Percentiles rank a stretch among this genome's conserved stretches.
Conservation (phyloP, 2,329 filamentous ascomycete genomes). For the Beauveria australis region DNA sequence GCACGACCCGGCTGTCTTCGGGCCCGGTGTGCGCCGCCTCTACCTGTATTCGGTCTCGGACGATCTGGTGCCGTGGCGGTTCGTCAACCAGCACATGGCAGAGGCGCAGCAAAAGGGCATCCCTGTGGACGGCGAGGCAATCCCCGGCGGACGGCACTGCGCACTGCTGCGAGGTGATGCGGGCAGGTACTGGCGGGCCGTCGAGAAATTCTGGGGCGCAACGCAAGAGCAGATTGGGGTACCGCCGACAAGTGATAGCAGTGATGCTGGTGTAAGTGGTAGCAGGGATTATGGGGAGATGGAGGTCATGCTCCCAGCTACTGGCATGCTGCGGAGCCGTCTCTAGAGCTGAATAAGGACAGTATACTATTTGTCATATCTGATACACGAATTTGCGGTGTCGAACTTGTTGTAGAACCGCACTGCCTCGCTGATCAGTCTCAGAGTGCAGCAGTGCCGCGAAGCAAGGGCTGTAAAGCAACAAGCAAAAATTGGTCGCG, state of each 20-base stretch:
- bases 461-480: too few relatives aligned
- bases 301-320: not conserved
- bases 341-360: not conserved
- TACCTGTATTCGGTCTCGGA: conserved; percentile 10
- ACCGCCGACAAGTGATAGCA: not conserved
- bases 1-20: conserved; percentile 2
- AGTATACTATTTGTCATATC: too few relatives aligned
- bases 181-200: conserved; percentile 6
- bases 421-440: too few relatives aligned
- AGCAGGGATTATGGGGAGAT: not conserved
- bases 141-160: conserved; percentile 6
- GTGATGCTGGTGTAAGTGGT: not conserved
- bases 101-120: conserved; percentile 5
- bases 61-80: conserved; percentile 1
- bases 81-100: conserved; percentile 6
- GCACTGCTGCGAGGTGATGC: not conserved
- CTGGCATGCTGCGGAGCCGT: not conserved
- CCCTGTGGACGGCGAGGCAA: not conserved
- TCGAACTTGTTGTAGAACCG: too few relatives aligned
- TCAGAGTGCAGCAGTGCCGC: too few relatives aligned
- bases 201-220: conserved; percentile 2
- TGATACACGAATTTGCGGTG: too few relatives aligned
- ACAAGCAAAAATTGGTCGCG: too few relatives aligned
- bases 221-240: not conserved
- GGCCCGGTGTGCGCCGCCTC: not conserved